A percentile compares a stretch with the other conserved stretches of the same genome.
phyloP scores from a whole-genome alignment of 208 protist species.

The Herpetomonas samuelpessoai region DNA sequence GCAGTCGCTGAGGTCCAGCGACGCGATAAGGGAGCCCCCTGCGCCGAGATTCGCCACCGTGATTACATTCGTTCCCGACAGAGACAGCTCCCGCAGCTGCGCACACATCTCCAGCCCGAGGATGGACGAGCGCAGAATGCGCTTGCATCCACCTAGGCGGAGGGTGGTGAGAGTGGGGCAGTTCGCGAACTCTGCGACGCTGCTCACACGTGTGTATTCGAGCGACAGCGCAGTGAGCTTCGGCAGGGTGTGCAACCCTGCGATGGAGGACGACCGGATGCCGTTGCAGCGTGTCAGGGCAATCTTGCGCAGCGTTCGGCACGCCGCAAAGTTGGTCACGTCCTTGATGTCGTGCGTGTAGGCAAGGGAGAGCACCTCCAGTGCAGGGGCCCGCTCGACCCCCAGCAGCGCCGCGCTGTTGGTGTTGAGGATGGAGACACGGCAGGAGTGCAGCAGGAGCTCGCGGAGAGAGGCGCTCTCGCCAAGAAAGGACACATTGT shows the following conservation, averaged over 20 bases:
- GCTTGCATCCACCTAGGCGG: conserved; percentile 52
- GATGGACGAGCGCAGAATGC: conserved; percentile 49
- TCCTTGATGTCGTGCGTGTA: conserved; percentile 40
- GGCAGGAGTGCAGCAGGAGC: conserved; percentile 50
- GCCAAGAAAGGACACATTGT: conserved; percentile 41
- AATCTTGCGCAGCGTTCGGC: conserved; percentile 35
- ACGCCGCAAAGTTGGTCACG: conserved; percentile 31
- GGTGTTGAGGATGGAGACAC: conserved; percentile 19
- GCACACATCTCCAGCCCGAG: conserved; percentile 38
- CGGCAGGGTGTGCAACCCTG: conserved; percentile 36
- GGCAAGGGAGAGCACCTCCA: conserved; percentile 49
- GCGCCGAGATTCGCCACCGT: conserved; percentile 45
- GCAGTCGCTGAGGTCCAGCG: conserved; percentile 56
- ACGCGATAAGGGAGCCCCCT: conserved; percentile 24
- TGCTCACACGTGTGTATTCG: conserved; percentile 62
- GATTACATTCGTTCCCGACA: conserved; percentile 54
- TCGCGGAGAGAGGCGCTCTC: conserved; percentile 30
- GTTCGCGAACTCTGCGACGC: conserved; percentile 25
- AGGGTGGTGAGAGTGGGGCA: conserved; percentile 30
- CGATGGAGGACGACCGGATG: conserved; percentile 35
- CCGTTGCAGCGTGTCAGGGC: conserved; percentile 57
- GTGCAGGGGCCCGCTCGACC: conserved; percentile 31
- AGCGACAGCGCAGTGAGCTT: conserved; percentile 35
- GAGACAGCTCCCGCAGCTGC: conserved; percentile 38
- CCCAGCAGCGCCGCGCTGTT: conserved; percentile 19